phyloP scores from a whole-genome alignment of 2,329 filamentous ascomycete species.

The Apiospora phragmitis region DNA sequence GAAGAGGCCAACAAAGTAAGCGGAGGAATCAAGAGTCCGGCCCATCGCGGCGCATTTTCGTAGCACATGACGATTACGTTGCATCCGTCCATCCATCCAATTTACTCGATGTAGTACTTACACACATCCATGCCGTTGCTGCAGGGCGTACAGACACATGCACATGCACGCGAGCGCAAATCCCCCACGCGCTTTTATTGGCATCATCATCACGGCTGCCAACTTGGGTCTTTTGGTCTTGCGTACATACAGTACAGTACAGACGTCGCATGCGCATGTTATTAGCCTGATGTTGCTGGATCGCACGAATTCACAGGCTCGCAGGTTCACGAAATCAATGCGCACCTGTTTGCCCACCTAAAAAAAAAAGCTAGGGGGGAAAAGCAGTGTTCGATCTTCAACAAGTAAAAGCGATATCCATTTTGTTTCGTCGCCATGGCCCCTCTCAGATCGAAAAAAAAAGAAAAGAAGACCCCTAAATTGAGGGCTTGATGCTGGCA shows the following conservation, averaged over 20 bases:
- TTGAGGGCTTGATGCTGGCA: neutral
- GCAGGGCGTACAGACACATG: too few relatives aligned
- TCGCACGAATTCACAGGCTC: too few relatives aligned
- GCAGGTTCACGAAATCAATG: too few relatives aligned
- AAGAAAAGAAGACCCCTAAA: neutral
- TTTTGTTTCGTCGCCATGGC: neutral
- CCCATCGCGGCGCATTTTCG: slow-evolving; percentile 10
- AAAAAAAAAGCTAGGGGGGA: too few relatives aligned
- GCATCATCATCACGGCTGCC: neutral
- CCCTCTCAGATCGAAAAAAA: neutral
- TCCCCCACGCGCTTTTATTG: neutral
- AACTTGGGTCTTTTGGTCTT: neutral
- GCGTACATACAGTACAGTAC: neutral
- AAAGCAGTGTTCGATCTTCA: too few relatives aligned
- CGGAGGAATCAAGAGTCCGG: slow-evolving; percentile 10
- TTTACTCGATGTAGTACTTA: neutral
- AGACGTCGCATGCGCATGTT: neutral
- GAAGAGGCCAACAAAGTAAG: neutral
- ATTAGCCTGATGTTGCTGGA: too few relatives aligned
- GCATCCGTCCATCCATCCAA: neutral
- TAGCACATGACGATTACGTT: neutral
- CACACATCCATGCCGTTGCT: slow-evolving; percentile 12
- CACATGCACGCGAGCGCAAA: slow-evolving; percentile 18
- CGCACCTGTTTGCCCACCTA: too few relatives aligned
- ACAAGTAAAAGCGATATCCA: neutral